Evolutionary conservation across 2,329 filamentous ascomycete species (phyloP).

Genomic region (Epichloe amarillans): DNA sequence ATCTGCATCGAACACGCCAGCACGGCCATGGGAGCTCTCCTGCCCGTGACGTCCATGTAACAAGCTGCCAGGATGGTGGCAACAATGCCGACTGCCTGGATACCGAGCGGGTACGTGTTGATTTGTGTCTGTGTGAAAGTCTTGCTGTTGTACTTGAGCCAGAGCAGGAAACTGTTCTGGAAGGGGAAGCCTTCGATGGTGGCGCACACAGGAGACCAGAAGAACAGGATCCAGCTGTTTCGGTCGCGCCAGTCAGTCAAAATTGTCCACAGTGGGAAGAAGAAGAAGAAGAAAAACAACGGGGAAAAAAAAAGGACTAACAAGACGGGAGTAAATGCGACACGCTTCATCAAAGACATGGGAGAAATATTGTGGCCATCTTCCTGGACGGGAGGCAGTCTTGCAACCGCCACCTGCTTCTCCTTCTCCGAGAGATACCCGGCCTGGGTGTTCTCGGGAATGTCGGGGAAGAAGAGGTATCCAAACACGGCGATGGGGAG

Average conservation of each 20-base stretch:
- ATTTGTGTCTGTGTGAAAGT: not conserved
- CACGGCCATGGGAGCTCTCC: not conserved
- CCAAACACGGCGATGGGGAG: conserved; percentile 22
- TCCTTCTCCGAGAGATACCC: conserved; percentile 32
- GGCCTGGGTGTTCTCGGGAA: conserved; percentile 31
- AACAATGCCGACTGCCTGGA: not conserved
- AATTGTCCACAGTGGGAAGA: not conserved
- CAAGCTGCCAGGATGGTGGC: not conserved
- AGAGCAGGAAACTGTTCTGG: not conserved
- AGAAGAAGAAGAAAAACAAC: no score
- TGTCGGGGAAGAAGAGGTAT: conserved; percentile 25
- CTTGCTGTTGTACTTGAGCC: not conserved
- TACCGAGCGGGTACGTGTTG: not conserved
- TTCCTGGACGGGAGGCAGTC: not conserved
- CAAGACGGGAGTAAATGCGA: not conserved
- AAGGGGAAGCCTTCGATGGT: not conserved
- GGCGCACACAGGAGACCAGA: not conserved
- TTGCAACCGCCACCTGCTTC: conserved; percentile 24
- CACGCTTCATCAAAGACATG: not conserved
- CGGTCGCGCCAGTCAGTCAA: not conserved
- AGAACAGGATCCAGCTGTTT: not conserved
- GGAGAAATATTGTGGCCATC: not conserved
- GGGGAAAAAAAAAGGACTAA: not conserved
- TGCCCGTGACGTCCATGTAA: not conserved
- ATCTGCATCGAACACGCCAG: not conserved